Base-by-base conservation (phyloP, 75 land plant genomes). In the Cunninghamia lanceolata region DNA sequence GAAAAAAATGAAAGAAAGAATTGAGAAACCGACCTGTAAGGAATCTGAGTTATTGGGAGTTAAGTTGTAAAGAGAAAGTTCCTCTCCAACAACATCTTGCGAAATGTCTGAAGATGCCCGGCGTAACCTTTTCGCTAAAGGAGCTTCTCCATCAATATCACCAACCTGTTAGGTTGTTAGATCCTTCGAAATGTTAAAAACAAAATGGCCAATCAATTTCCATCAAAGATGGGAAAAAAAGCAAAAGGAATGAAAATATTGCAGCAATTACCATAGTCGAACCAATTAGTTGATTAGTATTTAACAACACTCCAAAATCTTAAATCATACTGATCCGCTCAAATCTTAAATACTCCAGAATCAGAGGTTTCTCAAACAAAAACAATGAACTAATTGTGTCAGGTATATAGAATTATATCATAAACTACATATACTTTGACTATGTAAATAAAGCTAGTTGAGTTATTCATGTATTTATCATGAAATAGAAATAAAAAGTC, bases 61-160 rank as follows among this genome's bases (percentile, higher is more conserved):
- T 3, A 93, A 93, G 38, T 94, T 89, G 87, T 96, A 96, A 36
- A 95, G 87, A 38, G 99, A 96, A 70, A 96, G 92, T 88, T 96
- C 99, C 38, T 96, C 97, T 28, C 90, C 94, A 89, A 83, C 88
- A 85, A 88, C 91, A 87, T 98, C 99, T 87, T 93, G 95, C 56
- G 90, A 85, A 82, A 87, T 90, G 73, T 95, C 98, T 85, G 94
- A 93, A 80, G 98, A 87, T 46, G 91, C 88, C 86, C 91, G 95
- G 2, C 93, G 90, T 91, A 96, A 70, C 84, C 96, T 82, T 91
- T 98, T 98, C 47, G 95, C 92, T 32, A 90, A 82, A 76, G 93
- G 99, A 28, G 75, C 80, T 85, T 98, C 99, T 83, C 87, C 92
- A 85, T 98, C 99, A 87, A 92, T 90, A 88, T 98, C 99, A 75